Conservation (phyloP, 2,329 filamentous ascomycete genomes). For the Geosmithia flava region DNA sequence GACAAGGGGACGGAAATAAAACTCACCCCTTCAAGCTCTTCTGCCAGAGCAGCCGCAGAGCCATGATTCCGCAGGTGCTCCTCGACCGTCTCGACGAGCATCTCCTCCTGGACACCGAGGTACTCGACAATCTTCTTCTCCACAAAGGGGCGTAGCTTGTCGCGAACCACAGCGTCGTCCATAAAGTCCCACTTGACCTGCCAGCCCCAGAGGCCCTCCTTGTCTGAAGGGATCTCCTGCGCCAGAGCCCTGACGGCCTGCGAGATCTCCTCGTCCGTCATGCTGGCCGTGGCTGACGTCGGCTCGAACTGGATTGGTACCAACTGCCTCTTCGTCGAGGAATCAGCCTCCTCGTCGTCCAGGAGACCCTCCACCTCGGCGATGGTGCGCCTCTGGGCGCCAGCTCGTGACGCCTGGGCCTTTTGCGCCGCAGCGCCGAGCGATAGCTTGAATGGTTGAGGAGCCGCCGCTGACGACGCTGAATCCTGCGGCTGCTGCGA, state of each 20-base stretch:
- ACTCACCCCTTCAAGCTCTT: conserved; percentile 72
- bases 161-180: conserved; percentile 66
- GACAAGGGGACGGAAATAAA: background rate
- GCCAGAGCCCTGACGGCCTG: conserved; percentile 74
- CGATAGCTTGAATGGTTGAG: conserved; percentile 82
- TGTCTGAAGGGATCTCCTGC: conserved; percentile 79
- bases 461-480: conserved; percentile 32
- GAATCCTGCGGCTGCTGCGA: conserved; percentile 11
- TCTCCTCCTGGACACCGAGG: conserved; percentile 89
- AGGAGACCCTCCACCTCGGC: conserved; percentile 90
- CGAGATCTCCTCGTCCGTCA: conserved; percentile 78
- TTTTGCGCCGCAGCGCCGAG: conserved; percentile 80
- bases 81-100: conserved; percentile 86
- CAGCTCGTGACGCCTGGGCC: conserved; percentile 41
- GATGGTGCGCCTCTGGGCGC: conserved; percentile 60
- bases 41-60: conserved; percentile 67
- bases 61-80: conserved; percentile 69
- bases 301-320: conserved; percentile 75
- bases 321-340: conserved; percentile 58
- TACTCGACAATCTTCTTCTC: conserved; percentile 98
- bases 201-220: conserved; percentile 84
- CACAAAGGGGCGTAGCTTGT: conserved; percentile 87
- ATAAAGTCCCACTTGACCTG: conserved; percentile 85
- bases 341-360: conserved; percentile 84
- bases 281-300: conserved; percentile 44